Evolutionary conservation across 2,329 filamentous ascomycete genomes (phyloP).

Genomic region (Aspergillus fumigatus): DNA sequence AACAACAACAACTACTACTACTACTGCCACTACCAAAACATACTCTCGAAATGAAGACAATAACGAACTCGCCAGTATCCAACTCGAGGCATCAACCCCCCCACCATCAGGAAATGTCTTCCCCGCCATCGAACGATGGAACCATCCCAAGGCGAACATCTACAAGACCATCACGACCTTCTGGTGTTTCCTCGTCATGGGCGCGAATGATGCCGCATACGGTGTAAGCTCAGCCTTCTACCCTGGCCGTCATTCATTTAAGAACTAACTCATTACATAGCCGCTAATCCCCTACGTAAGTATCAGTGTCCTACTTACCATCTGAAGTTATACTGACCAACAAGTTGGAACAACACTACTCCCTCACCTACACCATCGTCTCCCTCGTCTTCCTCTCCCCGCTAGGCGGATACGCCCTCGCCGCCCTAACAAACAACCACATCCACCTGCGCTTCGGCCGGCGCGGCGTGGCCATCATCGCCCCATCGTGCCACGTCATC

Average conservation of each 20-base stretch:
- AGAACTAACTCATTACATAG: slow-evolving; percentile 4
- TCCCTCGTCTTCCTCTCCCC: slow-evolving; percentile 49
- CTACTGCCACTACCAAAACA: not conserved
- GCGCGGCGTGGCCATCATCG: slow-evolving; percentile 65
- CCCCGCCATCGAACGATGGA: slow-evolving; percentile 36
- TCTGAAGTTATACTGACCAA: not conserved
- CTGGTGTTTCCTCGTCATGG: slow-evolving; percentile 55
- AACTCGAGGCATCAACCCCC: not conserved
- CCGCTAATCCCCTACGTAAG: slow-evolving; percentile 51
- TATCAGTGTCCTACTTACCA: slow-evolving; percentile 3
- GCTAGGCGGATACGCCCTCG: slow-evolving; percentile 43
- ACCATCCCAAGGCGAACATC: slow-evolving; percentile 46
- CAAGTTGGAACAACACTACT: slow-evolving; percentile 44
- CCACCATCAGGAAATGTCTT: not conserved
- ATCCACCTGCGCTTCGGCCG: slow-evolving; percentile 53
- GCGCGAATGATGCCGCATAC: slow-evolving; percentile 56
- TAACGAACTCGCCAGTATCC: not conserved
- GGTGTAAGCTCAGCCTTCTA: slow-evolving; percentile 41
- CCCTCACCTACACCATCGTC: slow-evolving; percentile 45
- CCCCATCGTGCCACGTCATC: slow-evolving; percentile 46
- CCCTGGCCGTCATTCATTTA: not conserved
- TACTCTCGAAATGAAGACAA: not conserved
- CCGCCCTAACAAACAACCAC: slow-evolving; percentile 43
- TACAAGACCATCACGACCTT: slow-evolving; percentile 51
- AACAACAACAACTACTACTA: not conserved